Base-by-base conservation (phyloP, 106 monocot genomes). In the Apostasia ramifera region DNA sequence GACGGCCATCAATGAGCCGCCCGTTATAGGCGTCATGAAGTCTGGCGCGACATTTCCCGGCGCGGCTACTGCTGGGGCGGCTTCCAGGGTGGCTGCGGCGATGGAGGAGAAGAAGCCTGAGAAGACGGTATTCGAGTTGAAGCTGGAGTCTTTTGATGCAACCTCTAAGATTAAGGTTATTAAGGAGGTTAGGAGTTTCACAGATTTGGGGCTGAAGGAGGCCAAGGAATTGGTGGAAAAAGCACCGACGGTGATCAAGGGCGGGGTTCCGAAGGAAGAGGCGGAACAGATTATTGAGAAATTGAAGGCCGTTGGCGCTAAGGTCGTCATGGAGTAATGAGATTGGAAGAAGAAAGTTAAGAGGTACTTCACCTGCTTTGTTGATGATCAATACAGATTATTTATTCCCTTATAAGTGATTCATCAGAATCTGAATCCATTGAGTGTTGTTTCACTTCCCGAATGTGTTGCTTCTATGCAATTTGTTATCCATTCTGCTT, bases 191-290 rank as follows among this genome's bases (percentile, higher is more conserved):
- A 78, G 97, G 48, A 80, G 81, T 14, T 81, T 97, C 52, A 90
- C 97, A 1, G 83, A 87, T 39, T 69, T 97, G 57, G 97, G 97
- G 44, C 76, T 97, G 54, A 97, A 97, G 84, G 97, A 97, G 81
- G 97, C 97, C 5, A 97, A 97, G 81, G 97, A 97, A 53, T 61
- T 97, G 51, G 97, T 97, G 66, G 97, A 97, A 81, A 97, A 97
- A 75, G 70, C 89, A 10, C 97, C 97, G 1, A 69, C 83, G 0
- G 85, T 97, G 47, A 84, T 97, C 71, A 97, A 92, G 79, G 56
- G 75, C 1, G 92, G 97, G 8, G 76, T 97, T 3, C 79, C 89
- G 1, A 97, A 89, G 62, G 97, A 97, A 79, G 97, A 97, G 39
- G 97, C 76, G 5, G 72, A 83, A 71, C 57, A 77, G 71, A 92